Evolutionary conservation across 2,329 filamentous ascomycete genomes (phyloP).

Genomic region (Fonsecaea monophora): DNA sequence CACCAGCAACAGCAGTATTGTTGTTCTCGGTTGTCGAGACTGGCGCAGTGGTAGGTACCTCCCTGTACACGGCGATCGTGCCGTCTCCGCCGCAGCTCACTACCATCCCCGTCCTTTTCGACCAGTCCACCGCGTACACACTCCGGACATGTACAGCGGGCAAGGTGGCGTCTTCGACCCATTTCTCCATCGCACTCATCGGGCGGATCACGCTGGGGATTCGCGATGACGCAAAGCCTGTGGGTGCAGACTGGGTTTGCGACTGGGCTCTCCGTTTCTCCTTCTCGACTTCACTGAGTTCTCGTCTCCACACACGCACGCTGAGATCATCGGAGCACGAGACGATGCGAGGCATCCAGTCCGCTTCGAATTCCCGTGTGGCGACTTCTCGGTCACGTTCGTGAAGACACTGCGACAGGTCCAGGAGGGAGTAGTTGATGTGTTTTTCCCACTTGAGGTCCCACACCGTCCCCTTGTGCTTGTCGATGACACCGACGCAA

Average conservation of each 20-base stretch:
- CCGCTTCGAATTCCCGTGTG: slow-evolving; percentile 43
- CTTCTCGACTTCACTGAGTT: slow-evolving; percentile 60
- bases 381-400: slow-evolving; percentile 15
- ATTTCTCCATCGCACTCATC: slow-evolving; percentile 75
- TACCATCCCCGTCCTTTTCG: slow-evolving; percentile 73
- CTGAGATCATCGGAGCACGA: slow-evolving; percentile 86
- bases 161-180: slow-evolving; percentile 77
- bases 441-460: slow-evolving; percentile 70
- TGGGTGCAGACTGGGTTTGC: slow-evolving; percentile 19
- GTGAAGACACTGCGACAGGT: slow-evolving; percentile 16
- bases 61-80: slow-evolving; percentile 77
- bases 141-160: slow-evolving; percentile 79
- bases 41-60: slow-evolving; percentile 48
- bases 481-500: slow-evolving; percentile 80
- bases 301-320: slow-evolving; percentile 78
- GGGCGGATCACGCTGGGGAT: slow-evolving; percentile 91
- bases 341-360: slow-evolving; percentile 63
- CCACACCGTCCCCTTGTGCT: slow-evolving; percentile 89
- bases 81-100: slow-evolving; percentile 93
- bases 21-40: slow-evolving; percentile 13
- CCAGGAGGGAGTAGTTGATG: slow-evolving; percentile 32
- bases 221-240: slow-evolving; percentile 33
- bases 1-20: slow-evolving; percentile 12
- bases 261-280: slow-evolving; percentile 38
- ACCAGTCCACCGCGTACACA: slow-evolving; percentile 87